Conservation (phyloP, 768 basidiomycete species). For the Xanthoconium stramineum region DNA sequence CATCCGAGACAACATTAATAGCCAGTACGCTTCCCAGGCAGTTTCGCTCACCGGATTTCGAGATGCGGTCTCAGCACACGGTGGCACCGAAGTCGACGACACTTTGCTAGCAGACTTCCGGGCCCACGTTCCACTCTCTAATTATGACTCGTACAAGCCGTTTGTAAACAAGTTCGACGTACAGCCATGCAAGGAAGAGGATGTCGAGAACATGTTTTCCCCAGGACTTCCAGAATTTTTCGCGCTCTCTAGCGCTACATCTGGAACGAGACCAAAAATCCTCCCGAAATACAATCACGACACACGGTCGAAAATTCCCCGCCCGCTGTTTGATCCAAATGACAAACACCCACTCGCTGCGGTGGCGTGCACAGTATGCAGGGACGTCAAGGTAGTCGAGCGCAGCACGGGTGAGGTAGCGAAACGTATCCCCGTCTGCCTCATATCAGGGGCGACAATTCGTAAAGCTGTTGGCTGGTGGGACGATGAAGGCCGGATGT, state of each 20-base stretch:
- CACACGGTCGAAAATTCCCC: neutral
- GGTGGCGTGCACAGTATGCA: neutral
- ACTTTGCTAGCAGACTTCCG: neutral
- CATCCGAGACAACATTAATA: neutral
- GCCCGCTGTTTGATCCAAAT: neutral
- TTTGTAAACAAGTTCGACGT: too few relatives aligned
- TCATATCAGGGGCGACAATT: neutral
- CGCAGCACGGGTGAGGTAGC: conserved; percentile 1
- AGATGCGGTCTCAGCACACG: neutral
- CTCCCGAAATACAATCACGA: neutral
- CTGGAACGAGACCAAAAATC: neutral
- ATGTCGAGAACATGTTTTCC: too few relatives aligned
- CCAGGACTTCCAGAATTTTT: neutral
- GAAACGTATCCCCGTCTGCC: conserved; percentile 6
- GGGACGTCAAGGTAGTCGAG: conserved; percentile 8
- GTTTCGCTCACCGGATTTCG: neutral
- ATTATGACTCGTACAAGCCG: too few relatives aligned
- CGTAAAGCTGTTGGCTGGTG: conserved; percentile 12
- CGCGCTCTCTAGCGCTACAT: neutral
- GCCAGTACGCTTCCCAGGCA: neutral
- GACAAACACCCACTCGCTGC: neutral
- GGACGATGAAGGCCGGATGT: conserved; percentile 8
- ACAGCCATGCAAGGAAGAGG: too few relatives aligned
- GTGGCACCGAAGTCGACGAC: neutral
- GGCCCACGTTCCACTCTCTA: neutral